Conservation (phyloP, 495 filamentous ascomycete genomes). For the Tuber aestivum region DNA sequence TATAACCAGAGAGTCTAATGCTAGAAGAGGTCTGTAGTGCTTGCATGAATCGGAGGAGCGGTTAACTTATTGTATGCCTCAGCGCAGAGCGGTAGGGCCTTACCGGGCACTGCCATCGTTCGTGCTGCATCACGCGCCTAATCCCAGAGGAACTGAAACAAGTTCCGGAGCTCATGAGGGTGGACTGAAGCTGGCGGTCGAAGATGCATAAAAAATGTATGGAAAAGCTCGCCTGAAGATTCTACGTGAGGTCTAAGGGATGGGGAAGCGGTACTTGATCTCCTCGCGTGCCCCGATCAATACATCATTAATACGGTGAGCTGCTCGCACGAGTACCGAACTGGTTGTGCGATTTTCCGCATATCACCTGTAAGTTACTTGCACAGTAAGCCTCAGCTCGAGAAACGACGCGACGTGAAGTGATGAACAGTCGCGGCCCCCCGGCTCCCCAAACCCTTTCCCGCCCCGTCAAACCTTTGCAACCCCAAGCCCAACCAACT, state of each 20-base stretch:
- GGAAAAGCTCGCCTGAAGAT: not conserved
- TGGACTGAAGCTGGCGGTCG: not conserved
- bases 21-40: not conserved
- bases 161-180: not conserved
- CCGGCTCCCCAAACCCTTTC: conserved; percentile 15
- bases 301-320: not conserved
- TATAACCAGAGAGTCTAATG: not conserved
- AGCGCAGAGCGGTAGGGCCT: not conserved
- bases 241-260: not conserved
- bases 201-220: not conserved
- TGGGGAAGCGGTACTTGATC: not conserved
- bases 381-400: not conserved
- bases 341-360: not conserved
- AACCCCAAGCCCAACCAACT: conserved; percentile 2
- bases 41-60: not conserved
- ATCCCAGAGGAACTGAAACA: not conserved
- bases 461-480: not conserved
- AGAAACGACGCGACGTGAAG: conserved; percentile 29
- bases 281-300: not conserved
- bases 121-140: not conserved
- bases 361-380: not conserved
- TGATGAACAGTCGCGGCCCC: conserved; percentile 23
- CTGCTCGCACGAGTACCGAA: not conserved
- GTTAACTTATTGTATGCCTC: not conserved
- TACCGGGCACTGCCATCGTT: not conserved